Evolutionary conservation across 1,284 basidiomycete genomes (phyloP).

Genomic region (Meira miltonrushii): DNA sequence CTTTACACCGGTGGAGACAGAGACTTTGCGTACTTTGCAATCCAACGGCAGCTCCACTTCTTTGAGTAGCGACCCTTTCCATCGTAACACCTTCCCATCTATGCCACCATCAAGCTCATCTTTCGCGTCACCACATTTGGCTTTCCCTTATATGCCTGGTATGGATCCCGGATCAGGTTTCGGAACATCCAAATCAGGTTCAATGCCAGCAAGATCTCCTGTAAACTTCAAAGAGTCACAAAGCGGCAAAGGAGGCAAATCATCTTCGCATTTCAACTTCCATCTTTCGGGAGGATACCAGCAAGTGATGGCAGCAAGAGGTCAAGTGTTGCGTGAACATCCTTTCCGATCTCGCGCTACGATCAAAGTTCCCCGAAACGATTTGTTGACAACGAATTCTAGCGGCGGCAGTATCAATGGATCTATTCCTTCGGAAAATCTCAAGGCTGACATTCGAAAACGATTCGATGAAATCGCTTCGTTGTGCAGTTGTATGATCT

Average conservation of each 20-base stretch:
- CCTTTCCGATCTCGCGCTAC: slow-evolving; percentile 76
- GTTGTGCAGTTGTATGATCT: slow-evolving; percentile 78
- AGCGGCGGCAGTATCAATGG: not conserved
- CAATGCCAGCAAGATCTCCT: not conserved
- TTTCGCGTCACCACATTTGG: slow-evolving; percentile 10
- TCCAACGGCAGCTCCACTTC: slow-evolving; percentile 9
- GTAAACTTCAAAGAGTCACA: not conserved
- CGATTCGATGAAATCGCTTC: slow-evolving; percentile 87
- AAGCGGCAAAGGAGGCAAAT: not conserved
- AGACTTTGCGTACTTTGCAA: slow-evolving; percentile 1
- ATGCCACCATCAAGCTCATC: not conserved
- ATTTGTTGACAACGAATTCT: slow-evolving; percentile 63
- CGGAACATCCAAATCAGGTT: not conserved
- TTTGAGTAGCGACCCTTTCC: slow-evolving; percentile 11
- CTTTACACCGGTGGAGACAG: slow-evolving; percentile 27
- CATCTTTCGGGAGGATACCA: slow-evolving; percentile 84
- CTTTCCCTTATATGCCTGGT: slow-evolving; percentile 13
- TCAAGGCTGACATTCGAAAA: slow-evolving; percentile 79
- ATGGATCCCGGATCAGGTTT: slow-evolving; percentile 1
- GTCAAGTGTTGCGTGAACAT: slow-evolving; percentile 79
- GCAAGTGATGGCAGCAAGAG: slow-evolving; percentile 84
- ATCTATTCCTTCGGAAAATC: slow-evolving; percentile 54
- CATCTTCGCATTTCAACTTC: slow-evolving; percentile 62
- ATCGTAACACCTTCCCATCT: slow-evolving; percentile 1
- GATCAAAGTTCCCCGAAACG: slow-evolving; percentile 83